Evolutionary conservation across 148 eudicot genomes (phyloP).

Genomic region (Spergularia marina): DNA sequence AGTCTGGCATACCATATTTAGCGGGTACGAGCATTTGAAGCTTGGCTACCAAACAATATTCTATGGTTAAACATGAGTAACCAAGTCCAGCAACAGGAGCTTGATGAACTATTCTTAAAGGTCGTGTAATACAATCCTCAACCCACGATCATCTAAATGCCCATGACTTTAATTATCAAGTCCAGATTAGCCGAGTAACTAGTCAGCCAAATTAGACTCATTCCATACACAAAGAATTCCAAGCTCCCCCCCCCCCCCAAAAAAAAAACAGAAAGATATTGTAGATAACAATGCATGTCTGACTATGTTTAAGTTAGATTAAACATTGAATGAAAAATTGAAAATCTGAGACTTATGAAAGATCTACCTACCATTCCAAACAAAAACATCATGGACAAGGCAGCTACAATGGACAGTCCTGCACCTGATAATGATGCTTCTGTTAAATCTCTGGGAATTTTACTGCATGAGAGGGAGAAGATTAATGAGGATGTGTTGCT

Average conservation of each 20-base stretch:
- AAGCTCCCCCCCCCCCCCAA: neutral
- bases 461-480: conserved; percentile 46
- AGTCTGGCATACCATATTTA: neutral
- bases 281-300: neutral
- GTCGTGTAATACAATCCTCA: neutral
- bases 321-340: conserved; percentile 2
- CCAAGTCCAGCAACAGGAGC: neutral
- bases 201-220: neutral
- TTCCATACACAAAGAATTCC: neutral
- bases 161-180: neutral
- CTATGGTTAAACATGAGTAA: neutral
- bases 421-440: conserved; percentile 97
- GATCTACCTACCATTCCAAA: conserved; percentile 85
- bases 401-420: conserved; percentile 86
- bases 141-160: neutral
- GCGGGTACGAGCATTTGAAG: neutral
- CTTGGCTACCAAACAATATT: neutral
- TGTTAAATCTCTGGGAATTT: conserved; percentile 96
- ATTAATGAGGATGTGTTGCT: neutral
- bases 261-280: neutral
- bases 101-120: neutral
- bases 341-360: conserved; percentile 17
- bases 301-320: neutral
- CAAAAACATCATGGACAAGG: conserved; percentile 75
- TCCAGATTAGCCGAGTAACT: neutral